Conservation (phyloP, 306 rosid genomes). For the Quercus engelmannii region DNA sequence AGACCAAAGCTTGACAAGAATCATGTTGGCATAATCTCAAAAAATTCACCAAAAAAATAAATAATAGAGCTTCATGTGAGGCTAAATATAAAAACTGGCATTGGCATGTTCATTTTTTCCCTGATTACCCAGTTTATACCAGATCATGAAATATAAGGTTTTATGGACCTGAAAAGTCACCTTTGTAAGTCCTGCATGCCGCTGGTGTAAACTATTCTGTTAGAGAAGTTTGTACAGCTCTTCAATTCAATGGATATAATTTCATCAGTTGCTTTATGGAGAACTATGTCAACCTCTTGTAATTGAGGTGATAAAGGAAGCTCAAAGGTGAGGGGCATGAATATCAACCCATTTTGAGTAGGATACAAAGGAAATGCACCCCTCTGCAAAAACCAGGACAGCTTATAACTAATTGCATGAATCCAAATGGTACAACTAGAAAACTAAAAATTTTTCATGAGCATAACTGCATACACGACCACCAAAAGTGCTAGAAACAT, state of each 20-base stretch:
- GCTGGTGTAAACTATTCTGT: constrained; percentile 42
- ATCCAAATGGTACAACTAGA: too few species aligned
- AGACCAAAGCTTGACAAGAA: not conserved
- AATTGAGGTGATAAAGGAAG: constrained; percentile 72
- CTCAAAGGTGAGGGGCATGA: constrained; percentile 64
- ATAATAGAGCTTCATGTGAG: not conserved
- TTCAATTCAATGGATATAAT: constrained; percentile 56
- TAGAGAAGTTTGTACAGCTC: constrained; percentile 12
- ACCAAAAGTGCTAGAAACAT: too few species aligned
- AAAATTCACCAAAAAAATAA: too few species aligned
- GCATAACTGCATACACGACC: too few species aligned
- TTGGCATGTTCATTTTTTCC: not conserved
- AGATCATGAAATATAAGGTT: not conserved
- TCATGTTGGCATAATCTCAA: not conserved
- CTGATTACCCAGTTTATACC: not conserved
- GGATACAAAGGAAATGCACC: constrained; percentile 92
- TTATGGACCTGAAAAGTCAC: constrained; percentile 14
- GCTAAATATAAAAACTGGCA: not conserved
- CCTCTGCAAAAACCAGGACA: constrained; percentile 43
- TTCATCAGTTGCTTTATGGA: constrained; percentile 91
- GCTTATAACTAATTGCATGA: not conserved
- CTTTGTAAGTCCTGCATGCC: constrained; percentile 66
- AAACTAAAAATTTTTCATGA: too few species aligned
- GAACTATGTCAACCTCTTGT: constrained; percentile 66
- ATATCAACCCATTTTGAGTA: constrained; percentile 69